Base-by-base conservation (phyloP, 768 basidiomycete species). In the Tremella fuciformis region DNA sequence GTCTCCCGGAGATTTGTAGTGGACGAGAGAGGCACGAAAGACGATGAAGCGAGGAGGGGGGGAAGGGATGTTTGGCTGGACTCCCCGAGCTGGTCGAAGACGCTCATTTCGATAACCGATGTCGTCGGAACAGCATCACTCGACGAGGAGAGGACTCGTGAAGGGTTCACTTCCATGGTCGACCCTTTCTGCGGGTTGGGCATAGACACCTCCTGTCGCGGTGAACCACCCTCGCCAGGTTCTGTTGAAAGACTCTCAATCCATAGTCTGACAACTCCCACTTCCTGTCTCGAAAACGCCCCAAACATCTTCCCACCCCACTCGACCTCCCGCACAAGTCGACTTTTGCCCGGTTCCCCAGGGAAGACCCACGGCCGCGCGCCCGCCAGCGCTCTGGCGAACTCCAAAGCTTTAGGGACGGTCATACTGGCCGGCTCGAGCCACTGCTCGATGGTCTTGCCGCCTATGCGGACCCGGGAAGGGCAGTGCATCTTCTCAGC, bases 261-360 rank as follows among this genome's bases (percentile, higher is more conserved):
- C 72, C 69, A 71, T 4, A 22, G 29, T 25, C 61, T 44, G 13
- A 70, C 64, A n/a, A 63, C 22, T 22, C 57, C 51, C 8, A 55
- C 51, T 39, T 74, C 72, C 15, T 53, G 37, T 38, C 59, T 44
- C 16, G 72, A 67, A 40, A 74, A 74, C 2, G 72, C 73, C 0
- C 73, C 73, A 56, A 74, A 74, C 73, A 74, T 74, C 50, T 65
- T 53, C 13, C 73, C 70, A 46, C 70, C 70, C 73, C 73, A 74
- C 39, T 64, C 61, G 24, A 71, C 50, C 54, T 70, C 70, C 46
- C 55, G 57, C 37, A 71, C 57, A 8, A 74, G 55, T 19, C 61
- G 55, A 59, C 68, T 70, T 41, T 55, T 37, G 11, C 29, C 49
- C 2, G 63, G 47, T 34, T 66, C 62, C 13, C 73, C 70, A 9